phyloP scores from a whole-genome alignment of 768 basidiomycete species.

The Strobilomyces echinocephalus region DNA sequence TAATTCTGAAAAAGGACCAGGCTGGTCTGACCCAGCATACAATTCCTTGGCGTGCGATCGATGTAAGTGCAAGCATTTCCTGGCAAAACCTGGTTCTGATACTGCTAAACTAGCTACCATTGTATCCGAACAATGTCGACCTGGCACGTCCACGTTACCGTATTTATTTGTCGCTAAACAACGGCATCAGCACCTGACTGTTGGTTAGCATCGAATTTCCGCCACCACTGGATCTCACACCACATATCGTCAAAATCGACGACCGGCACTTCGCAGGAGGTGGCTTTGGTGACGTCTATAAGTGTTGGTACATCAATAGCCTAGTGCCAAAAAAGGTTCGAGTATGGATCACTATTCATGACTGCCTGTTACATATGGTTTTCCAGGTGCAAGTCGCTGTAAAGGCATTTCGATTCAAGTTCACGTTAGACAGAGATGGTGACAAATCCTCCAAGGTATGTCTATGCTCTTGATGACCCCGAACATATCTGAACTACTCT shows the following conservation, averaged over 20 bases:
- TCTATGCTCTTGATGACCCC: not conserved
- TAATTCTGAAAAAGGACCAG: too few species aligned
- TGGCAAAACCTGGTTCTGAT: too few species aligned
- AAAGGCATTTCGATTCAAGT: not conserved
- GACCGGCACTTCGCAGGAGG: not conserved
- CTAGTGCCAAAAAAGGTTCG: not conserved
- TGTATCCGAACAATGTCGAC: too few species aligned
- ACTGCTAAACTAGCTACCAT: too few species aligned
- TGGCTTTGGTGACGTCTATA: not conserved
- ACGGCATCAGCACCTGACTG: too few species aligned
- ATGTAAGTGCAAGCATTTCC: too few species aligned
- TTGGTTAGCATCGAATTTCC: not conserved
- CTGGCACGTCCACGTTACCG: too few species aligned
- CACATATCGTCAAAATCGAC: not conserved
- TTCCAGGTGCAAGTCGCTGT: not conserved
- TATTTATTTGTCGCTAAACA: too few species aligned
- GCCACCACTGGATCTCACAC: not conserved
- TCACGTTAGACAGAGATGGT: not conserved
- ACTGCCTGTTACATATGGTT: not conserved
- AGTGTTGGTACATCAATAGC: not conserved
- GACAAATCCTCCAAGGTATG: not conserved
- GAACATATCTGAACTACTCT: not conserved
- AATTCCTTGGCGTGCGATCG: too few species aligned
- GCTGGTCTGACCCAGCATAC: too few species aligned
- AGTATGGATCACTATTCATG: not conserved